Conservation (phyloP, 1,284 basidiomycete genomes). For the Inonotus hispidus region DNA sequence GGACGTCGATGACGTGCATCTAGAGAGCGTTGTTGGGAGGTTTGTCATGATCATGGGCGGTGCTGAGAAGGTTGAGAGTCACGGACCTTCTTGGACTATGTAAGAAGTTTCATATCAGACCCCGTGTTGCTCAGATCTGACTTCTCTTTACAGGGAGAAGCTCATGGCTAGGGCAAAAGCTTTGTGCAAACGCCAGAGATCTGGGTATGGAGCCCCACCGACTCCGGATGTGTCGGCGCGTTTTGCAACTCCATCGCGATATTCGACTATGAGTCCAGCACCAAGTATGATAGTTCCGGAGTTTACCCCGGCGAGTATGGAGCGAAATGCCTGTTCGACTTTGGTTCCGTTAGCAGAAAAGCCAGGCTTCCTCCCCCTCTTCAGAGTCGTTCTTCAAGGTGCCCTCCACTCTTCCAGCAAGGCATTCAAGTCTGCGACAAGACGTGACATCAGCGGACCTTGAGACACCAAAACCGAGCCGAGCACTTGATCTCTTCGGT, state of each 20-base stretch:
- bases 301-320: conserved; percentile 35
- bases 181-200: conserved; percentile 56
- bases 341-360: conserved; percentile 7
- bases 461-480: conserved; percentile 6
- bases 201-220: conserved; percentile 51
- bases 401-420: conserved; percentile 40
- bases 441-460: conserved; percentile 26
- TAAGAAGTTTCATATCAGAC: conserved; percentile 28
- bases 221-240: conserved; percentile 36
- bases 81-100: conserved; percentile 50
- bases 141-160: conserved; percentile 38
- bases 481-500: conserved; percentile 6
- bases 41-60: conserved; percentile 47
- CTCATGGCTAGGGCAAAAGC: conserved; percentile 50
- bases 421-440: conserved; percentile 53
- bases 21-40: conserved; percentile 50
- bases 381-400: conserved; percentile 18
- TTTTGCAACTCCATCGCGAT: conserved; percentile 23
- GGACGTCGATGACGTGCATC: conserved; percentile 42
- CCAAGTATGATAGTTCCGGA: conserved; percentile 37
- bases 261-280: conserved; percentile 17
- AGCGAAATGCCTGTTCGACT: conserved; percentile 26
- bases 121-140: conserved; percentile 11
- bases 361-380: conserved; percentile 9
- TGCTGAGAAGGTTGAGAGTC: conserved; percentile 29